Conservation (phyloP, 345 rosid species). For the Orychophragmus violaceus region DNA sequence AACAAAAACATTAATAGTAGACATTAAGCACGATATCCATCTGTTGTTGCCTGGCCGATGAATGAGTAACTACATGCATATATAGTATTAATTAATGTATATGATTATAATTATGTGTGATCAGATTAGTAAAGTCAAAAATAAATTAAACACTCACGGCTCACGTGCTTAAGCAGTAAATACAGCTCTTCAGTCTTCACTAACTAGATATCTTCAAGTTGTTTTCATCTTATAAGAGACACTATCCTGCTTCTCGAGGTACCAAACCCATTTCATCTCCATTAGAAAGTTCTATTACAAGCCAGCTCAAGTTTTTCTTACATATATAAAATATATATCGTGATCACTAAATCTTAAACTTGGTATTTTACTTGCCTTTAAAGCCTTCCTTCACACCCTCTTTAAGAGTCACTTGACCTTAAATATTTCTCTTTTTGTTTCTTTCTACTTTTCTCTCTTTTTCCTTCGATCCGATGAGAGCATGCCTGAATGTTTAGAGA, state of each 20-base stretch:
- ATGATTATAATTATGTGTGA: not conserved
- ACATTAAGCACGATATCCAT: constrained; percentile 28
- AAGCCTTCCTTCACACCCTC: constrained; percentile 42
- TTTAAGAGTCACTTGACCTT: constrained; percentile 25
- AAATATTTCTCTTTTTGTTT: constrained; percentile 21
- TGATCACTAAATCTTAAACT: constrained; percentile 27
- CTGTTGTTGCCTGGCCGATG: constrained; percentile 19
- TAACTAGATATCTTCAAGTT: constrained; percentile 15
- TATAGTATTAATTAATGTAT: not conserved
- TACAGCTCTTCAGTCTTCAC: constrained; percentile 32
- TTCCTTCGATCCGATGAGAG: constrained; percentile 36
- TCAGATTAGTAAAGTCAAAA: constrained; percentile 9
- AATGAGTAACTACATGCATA: not conserved
- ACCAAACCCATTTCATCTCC: constrained; percentile 5
- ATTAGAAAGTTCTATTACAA: not conserved
- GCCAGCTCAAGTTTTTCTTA: constrained; percentile 10
- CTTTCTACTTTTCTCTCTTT: constrained; percentile 24
- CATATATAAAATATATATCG: constrained; percentile 1
- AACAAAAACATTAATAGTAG: constrained; percentile 12
- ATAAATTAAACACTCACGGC: constrained; percentile 46
- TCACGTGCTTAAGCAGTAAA: constrained; percentile 58
- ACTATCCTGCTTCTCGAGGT: not conserved
- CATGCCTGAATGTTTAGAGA: constrained; percentile 97
- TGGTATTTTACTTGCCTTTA: constrained; percentile 64
- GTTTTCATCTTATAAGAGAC: constrained; percentile 15